Evolutionary conservation across 1,284 basidiomycete species (phyloP).

Genomic region (Naganishia sp.): DNA sequence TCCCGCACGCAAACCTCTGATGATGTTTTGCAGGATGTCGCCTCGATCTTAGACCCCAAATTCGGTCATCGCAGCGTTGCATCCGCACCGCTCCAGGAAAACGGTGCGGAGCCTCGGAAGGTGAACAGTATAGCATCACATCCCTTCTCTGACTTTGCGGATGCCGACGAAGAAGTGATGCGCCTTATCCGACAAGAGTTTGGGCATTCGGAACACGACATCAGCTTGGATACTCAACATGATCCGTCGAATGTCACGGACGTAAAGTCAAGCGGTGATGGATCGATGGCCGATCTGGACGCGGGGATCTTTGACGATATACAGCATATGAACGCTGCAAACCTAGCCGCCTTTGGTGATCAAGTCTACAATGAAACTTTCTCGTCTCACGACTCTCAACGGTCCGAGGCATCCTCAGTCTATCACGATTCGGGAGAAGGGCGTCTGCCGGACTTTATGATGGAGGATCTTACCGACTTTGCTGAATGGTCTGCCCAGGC

Average conservation of each 20-base stretch:
- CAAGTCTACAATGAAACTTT: constrained; percentile 11
- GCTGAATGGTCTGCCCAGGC: constrained; percentile 27
- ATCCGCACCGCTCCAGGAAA: not conserved
- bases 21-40: constrained; percentile 21
- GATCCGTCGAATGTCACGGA: not conserved
- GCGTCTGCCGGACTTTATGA: constrained; percentile 19
- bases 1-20: constrained; percentile 17
- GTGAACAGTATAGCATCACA: not conserved
- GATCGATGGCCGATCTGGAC: constrained; percentile 6
- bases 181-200: constrained; percentile 6
- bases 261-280: not conserved
- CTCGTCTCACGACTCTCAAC: constrained; percentile 2
- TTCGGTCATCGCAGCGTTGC: not conserved
- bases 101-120: not conserved
- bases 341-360: constrained; percentile 16
- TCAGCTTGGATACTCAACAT: not conserved
- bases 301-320: not conserved
- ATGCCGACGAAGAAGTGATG: constrained; percentile 1
- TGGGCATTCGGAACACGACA: not conserved
- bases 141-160: not conserved
- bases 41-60: constrained; percentile 16
- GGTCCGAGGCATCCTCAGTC: constrained; percentile 16
- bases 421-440: constrained; percentile 3
- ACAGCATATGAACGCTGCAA: constrained; percentile 7
- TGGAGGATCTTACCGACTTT: constrained; percentile 24